Evolutionary conservation across 2,329 filamentous ascomycete genomes (phyloP), one percentile per base, ranked within the genome.

Genomic region (Fusarium pseudograminearum): DNA sequence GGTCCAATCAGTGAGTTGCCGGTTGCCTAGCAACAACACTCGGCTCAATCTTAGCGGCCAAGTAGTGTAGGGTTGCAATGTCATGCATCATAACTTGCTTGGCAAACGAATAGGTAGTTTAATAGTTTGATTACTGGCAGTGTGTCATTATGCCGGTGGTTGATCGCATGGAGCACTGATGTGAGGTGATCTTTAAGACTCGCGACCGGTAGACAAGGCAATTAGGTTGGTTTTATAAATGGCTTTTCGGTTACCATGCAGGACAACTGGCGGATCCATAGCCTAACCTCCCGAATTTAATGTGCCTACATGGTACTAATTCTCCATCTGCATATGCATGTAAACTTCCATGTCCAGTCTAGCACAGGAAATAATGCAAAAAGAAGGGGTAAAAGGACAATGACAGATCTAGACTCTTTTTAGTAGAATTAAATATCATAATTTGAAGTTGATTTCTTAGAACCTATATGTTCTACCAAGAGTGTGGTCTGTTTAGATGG

Each of bases 21-120:
- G 72, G 76, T 78, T 79, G 76, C 74, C 67, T 68, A 71, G 75
- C 78, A 79, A 80, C 78, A n/a, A 57, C 45, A 52, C 34, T 45
- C 45, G 46, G 38, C 28, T 40, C 24, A 54, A 26, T 51, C n/a
- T 58, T 69, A 56, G 67, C 41, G 52, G 52, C 62, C 45, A 33
- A 46, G 61, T 53, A 46, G 61, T 53, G 26, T 65, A 65, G 46
- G 46, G 62, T 61, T 65, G 61, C 61, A 65, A 40, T 65, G 38
- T 65, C 40, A 65, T 60, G 61, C 31, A 46, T 36, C 34, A 47
- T 53, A 62, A 28, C 31, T 22, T 44, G 18, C 14, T 48, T n/a
- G 30, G 40, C 34, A 45, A 40, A 36, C 28, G 30, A n/a, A n/a
- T n/a, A n/a, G 41, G 28, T 26, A 24, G 51, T 55, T 31, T 36